phyloP scores from a whole-genome alignment of 768 basidiomycete species.

The Crepidotus variabilis region DNA sequence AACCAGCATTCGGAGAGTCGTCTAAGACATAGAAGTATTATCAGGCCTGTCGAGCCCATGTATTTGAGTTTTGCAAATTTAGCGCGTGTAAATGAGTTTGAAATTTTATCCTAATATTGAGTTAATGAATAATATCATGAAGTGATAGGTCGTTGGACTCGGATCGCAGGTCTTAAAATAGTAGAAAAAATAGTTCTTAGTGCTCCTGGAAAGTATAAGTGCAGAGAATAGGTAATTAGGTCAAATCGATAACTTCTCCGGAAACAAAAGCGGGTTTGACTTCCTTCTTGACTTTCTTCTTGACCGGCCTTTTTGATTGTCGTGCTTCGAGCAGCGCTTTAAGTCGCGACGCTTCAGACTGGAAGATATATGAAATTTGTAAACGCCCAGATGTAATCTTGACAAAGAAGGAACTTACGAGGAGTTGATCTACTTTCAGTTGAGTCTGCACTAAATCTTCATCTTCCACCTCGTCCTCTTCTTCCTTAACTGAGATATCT shows the following conservation, averaged over 20 bases:
- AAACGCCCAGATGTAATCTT: background rate
- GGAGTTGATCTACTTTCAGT: background rate
- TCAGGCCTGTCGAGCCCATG: no score
- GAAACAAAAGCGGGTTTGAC: background rate
- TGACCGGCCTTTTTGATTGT: background rate
- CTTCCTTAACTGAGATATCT: background rate
- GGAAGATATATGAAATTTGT: background rate
- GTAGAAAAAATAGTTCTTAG: no score
- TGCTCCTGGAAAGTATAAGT: no score
- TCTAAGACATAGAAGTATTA: no score
- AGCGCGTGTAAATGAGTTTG: no score
- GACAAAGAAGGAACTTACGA: background rate
- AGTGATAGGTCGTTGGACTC: no score
- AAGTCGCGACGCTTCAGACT: background rate
- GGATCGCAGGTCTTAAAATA: no score
- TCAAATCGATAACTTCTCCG: background rate
- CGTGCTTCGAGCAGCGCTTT: background rate
- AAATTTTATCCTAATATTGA: no score
- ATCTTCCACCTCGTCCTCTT: background rate
- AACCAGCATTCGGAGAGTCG: no score
- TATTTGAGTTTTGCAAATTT: no score
- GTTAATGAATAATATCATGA: no score
- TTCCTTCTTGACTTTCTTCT: background rate
- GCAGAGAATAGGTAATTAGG: background rate
- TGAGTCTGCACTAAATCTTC: background rate